Evolutionary conservation across 768 basidiomycete genomes (phyloP).

Genomic region (Suillus hirtellus): DNA sequence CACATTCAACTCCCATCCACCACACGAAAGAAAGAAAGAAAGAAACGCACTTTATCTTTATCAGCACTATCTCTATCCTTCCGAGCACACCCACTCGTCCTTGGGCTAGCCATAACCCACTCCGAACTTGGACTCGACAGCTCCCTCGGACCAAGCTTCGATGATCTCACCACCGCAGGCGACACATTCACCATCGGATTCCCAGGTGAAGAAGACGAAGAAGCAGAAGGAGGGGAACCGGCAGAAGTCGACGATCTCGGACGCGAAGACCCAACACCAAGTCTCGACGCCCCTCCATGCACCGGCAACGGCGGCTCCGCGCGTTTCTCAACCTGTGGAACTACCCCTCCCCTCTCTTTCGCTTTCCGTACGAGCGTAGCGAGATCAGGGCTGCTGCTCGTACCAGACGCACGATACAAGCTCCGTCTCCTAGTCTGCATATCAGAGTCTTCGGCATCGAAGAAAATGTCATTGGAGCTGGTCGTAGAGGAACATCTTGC

Average conservation of each 20-base stretch:
- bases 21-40: conserved; percentile 2
- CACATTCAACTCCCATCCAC: conserved; percentile 11
- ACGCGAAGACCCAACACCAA: conserved; percentile 26
- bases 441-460: conserved; percentile 66
- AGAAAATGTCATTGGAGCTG: conserved; percentile 58
- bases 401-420: conserved; percentile 86
- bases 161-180: conserved; percentile 24
- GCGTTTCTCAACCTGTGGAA: conserved; percentile 36
- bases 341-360: conserved; percentile 60
- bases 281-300: neutral
- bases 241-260: conserved; percentile 46
- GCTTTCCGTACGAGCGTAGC: conserved; percentile 85
- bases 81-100: conserved; percentile 34
- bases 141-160: conserved; percentile 27
- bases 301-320: conserved; percentile 47
- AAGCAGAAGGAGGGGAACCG: conserved; percentile 27
- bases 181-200: conserved; percentile 40
- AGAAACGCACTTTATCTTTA: conserved; percentile 50
- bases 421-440: conserved; percentile 77
- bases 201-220: conserved; percentile 17
- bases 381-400: conserved; percentile 89
- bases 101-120: conserved; percentile 51
- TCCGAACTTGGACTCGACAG: conserved; percentile 41
- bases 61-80: conserved; percentile 28
- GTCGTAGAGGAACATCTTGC: conserved; percentile 43